These are phyloP conservation scores for Fusarium metavorans DNA, from an alignment of 2,329 filamentous ascomycete genomes.

Conservation along the genomic window DNA sequence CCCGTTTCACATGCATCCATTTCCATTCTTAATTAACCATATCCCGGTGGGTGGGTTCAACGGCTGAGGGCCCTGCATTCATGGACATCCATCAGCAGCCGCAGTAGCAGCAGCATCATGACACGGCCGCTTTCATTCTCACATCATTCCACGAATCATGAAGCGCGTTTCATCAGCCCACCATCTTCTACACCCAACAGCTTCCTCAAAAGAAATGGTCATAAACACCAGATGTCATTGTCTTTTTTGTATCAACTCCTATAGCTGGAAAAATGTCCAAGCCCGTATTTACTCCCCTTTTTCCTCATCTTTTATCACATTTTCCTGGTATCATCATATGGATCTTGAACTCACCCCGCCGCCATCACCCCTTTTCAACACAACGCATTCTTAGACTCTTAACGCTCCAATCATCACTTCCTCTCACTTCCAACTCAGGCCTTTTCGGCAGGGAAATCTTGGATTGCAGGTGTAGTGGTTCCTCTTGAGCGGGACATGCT, in stretches of 20 bases:
- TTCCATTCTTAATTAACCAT: neutral
- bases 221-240: neutral
- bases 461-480: conserved; percentile 67
- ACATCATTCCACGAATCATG: conserved; percentile 3
- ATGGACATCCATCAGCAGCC: neutral
- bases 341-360: conserved; percentile 25
- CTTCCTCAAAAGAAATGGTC: neutral
- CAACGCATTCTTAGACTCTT: neutral
- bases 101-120: neutral
- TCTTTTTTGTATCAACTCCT: neutral
- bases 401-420: neutral
- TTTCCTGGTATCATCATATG: conserved; percentile 20
- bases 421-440: neutral
- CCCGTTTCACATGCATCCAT: neutral
- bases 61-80: neutral
- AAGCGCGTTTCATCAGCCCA: conserved; percentile 2
- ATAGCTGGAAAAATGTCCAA: neutral
- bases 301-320: neutral
- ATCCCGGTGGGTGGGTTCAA: neutral
- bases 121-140: neutral
- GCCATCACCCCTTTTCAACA: neutral
- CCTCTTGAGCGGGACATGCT: conserved; percentile 76
- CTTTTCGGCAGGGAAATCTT: conserved; percentile 52
- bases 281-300: neutral
- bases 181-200: neutral